Conservation (phyloP, 1,284 basidiomycete species). For the Porodaedalea pini region DNA sequence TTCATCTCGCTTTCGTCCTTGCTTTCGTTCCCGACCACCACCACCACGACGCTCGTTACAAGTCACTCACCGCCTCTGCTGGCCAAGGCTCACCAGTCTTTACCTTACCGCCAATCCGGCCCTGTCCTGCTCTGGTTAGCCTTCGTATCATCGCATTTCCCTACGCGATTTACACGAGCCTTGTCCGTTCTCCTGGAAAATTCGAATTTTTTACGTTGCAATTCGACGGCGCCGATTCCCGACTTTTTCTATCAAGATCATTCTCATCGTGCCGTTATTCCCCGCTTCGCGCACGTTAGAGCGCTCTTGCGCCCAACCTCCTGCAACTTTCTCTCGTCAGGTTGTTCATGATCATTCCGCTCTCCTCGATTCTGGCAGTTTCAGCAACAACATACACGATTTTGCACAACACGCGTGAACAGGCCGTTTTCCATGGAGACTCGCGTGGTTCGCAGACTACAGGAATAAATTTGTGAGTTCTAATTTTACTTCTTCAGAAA, state of each 20-base stretch:
- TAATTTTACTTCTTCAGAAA: background rate
- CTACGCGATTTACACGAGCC: slow-evolving; percentile 1
- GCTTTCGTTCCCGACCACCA: background rate
- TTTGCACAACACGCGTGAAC: background rate
- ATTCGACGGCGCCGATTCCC: background rate
- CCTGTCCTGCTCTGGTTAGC: background rate
- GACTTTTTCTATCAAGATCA: background rate
- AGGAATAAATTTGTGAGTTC: background rate
- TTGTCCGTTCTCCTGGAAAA: background rate
- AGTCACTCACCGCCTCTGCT: background rate
- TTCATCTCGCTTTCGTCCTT: too few species aligned
- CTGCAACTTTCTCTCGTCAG: background rate
- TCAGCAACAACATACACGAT: slow-evolving; percentile 9
- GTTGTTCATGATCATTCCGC: slow-evolving; percentile 2
- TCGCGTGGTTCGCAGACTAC: background rate
- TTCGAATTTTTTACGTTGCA: background rate
- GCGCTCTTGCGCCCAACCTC: background rate
- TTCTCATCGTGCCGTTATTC: background rate
- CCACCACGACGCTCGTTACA: background rate
- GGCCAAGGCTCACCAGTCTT: slow-evolving; percentile 7
- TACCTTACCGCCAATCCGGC: background rate
- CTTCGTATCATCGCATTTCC: background rate
- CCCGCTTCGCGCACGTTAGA: background rate
- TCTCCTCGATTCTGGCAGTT: background rate
- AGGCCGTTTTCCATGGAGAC: background rate